Evolutionary conservation across 306 rosid species (phyloP).

Genomic region (Medicago ruthenica): DNA sequence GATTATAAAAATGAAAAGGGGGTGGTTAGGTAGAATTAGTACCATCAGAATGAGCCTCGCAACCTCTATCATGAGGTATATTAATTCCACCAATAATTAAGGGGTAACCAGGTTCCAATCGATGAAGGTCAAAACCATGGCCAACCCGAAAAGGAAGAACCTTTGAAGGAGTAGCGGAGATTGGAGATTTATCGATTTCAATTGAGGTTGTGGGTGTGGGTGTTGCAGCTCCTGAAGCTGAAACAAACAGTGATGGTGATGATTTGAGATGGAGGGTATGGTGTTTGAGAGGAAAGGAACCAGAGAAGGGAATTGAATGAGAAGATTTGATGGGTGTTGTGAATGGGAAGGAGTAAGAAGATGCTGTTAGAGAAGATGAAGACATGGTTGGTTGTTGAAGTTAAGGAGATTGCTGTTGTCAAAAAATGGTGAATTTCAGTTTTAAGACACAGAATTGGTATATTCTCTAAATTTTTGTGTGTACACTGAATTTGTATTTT

Average conservation of each 20-base stretch:
- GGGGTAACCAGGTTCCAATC: slow-evolving; percentile 91
- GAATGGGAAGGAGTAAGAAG: slow-evolving; percentile 41
- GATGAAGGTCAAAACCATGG: slow-evolving; percentile 94
- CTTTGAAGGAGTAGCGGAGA: slow-evolving; percentile 59
- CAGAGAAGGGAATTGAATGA: slow-evolving; percentile 10
- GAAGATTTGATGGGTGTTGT: slow-evolving; percentile 31
- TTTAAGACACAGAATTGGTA: slow-evolving; percentile 10
- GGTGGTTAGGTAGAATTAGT: not conserved
- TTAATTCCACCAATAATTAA: slow-evolving; percentile 90
- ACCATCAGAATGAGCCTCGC: slow-evolving; percentile 99
- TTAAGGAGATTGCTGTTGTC: slow-evolving; percentile 1
- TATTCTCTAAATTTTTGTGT: not conserved
- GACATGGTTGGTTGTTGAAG: slow-evolving; percentile 48
- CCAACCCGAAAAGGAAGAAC: slow-evolving; percentile 85
- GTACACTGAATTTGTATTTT: not conserved
- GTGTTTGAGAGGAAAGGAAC: slow-evolving; percentile 47
- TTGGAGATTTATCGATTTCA: slow-evolving; percentile 39
- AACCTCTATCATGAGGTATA: slow-evolving; percentile 92
- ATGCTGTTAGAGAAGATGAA: slow-evolving; percentile 47
- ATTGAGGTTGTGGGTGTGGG: slow-evolving; percentile 57
- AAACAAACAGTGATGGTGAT: slow-evolving; percentile 33
- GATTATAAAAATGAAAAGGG: slow-evolving; percentile 14
- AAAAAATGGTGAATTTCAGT: not conserved
- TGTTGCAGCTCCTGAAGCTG: slow-evolving; percentile 42
- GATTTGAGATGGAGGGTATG: slow-evolving; percentile 14